These are phyloP conservation scores for Lactarius pseudohatsudake DNA, from an alignment of 768 basidiomycete genomes.

Conservation along the genomic window DNA sequence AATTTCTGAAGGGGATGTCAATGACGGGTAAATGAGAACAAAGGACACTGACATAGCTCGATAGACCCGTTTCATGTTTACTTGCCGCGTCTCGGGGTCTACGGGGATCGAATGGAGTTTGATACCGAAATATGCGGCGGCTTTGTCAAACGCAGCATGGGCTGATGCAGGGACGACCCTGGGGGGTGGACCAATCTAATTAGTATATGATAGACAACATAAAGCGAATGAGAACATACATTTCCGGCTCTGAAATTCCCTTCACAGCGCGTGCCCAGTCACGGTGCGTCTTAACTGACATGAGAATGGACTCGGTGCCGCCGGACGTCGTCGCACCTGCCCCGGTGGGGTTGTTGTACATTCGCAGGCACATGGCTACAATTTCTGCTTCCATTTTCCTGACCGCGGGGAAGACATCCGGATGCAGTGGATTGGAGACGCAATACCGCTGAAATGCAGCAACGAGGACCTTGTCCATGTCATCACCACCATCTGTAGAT, in stretches of 20 bases:
- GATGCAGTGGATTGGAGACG: conserved; percentile 88
- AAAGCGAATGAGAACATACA: conserved; percentile 49
- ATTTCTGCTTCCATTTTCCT: conserved; percentile 98
- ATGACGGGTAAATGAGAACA: conserved; percentile 5
- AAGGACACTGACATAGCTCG: conserved; percentile 75
- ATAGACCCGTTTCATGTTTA: conserved; percentile 70
- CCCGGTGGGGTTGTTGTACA: conserved; percentile 83
- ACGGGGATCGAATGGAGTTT: conserved; percentile 89
- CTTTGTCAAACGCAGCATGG: conserved; percentile 96
- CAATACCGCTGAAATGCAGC: conserved; percentile 80
- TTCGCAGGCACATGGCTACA: conserved; percentile 79
- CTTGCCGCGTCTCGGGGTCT: conserved; percentile 71
- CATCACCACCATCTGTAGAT: conserved; percentile 73
- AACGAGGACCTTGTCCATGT: conserved; percentile 73
- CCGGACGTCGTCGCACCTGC: conserved; percentile 94
- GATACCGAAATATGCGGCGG: conserved; percentile 81
- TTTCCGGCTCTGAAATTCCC: conserved; percentile 89
- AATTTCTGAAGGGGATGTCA: conserved; percentile 53
- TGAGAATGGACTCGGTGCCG: conserved; percentile 94
- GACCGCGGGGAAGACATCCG: conserved; percentile 88
- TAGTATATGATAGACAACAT: conserved; percentile 3
- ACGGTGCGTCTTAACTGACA: conserved; percentile 92
- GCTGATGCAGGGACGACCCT: conserved; percentile 84
- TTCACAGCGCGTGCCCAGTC: conserved; percentile 88
- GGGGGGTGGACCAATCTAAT: neutral